These are phyloP conservation scores for Alternaria triticina DNA, from an alignment of 2,329 filamentous ascomycete genomes.

Conservation along the genomic window DNA sequence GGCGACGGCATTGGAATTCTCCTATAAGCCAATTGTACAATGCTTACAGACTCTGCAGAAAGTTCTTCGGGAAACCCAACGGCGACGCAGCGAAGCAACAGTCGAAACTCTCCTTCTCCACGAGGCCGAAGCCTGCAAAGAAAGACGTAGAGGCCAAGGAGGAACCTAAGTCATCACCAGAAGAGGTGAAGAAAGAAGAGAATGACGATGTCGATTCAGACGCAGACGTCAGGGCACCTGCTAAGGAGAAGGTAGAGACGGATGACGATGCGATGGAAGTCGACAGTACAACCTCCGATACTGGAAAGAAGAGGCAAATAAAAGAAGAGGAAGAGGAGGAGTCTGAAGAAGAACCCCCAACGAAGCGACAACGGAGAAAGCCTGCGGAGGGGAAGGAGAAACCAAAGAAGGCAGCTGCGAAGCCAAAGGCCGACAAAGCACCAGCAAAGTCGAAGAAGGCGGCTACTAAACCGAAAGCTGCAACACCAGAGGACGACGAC, in stretches of 20 bases:
- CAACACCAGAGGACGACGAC: constrained; percentile 30
- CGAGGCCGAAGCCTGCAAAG: constrained; percentile 54
- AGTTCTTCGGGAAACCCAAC: constrained; percentile 78
- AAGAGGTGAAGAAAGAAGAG: constrained; percentile 21
- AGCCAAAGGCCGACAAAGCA: constrained; percentile 28
- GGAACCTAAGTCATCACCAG: constrained; percentile 27
- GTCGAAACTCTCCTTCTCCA: constrained; percentile 78
- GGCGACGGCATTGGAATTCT: constrained; percentile 28
- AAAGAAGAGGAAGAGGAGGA: constrained; percentile 41
- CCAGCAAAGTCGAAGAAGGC: constrained; percentile 23
- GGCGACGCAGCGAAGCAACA: constrained; percentile 72
- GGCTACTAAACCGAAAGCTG: constrained; percentile 20
- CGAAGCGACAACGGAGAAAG: constrained; percentile 45
- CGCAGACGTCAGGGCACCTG: constrained; percentile 24
- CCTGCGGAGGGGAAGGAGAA: constrained; percentile 28
- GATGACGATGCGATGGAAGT: constrained; percentile 35
- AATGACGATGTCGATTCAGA: constrained; percentile 22
- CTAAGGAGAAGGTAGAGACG: constrained; percentile 26
- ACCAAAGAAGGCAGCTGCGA: constrained; percentile 24
- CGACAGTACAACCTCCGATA: constrained; percentile 28
- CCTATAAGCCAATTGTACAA: not conserved
- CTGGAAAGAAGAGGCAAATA: constrained; percentile 39
- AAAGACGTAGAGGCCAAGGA: constrained; percentile 26
- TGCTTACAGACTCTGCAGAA: constrained; percentile 60
- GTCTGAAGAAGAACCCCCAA: constrained; percentile 46